Conservation (phyloP, 495 filamentous ascomycete genomes). For the Alectoria sarmentosa region DNA sequence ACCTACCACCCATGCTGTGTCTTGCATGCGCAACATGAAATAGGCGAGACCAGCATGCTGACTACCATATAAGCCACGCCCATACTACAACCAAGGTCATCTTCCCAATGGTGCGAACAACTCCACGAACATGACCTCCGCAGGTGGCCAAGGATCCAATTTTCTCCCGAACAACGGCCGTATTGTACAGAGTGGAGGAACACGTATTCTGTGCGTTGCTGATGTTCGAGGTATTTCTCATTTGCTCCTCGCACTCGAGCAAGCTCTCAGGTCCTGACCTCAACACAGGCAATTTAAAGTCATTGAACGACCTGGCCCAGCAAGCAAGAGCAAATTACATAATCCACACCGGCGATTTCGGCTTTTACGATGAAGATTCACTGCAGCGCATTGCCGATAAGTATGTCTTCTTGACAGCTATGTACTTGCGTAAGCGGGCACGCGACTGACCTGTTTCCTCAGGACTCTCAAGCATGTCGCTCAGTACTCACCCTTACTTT, state of each 20-base stretch:
- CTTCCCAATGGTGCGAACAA: constrained; percentile 26
- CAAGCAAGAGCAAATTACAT: constrained; percentile 92
- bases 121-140: constrained; percentile 29
- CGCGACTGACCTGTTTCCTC: constrained; percentile 29
- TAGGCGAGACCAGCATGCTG: constrained; percentile 1
- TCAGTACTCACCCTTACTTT: constrained; percentile 93
- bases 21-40: background rate
- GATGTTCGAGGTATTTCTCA: constrained; percentile 81
- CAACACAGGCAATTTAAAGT: constrained; percentile 77
- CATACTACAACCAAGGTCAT: constrained; percentile 26
- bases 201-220: constrained; percentile 87
- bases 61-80: constrained; percentile 20
- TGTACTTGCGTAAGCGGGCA: constrained; percentile 12
- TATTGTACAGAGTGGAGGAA: constrained; percentile 77
- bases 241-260: background rate
- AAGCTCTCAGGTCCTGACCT: constrained; percentile 17
- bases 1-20: background rate
- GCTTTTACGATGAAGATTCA: constrained; percentile 96
- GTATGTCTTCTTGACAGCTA: constrained; percentile 48
- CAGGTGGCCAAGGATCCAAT: constrained; percentile 34
- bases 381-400: constrained; percentile 98
- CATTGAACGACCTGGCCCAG: constrained; percentile 91
- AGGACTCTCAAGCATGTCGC: constrained; percentile 98
- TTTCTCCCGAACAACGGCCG: constrained; percentile 60
- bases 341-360: constrained; percentile 97